Conservation (phyloP, 148 eudicot species). For the Linanthus parryae region DNA sequence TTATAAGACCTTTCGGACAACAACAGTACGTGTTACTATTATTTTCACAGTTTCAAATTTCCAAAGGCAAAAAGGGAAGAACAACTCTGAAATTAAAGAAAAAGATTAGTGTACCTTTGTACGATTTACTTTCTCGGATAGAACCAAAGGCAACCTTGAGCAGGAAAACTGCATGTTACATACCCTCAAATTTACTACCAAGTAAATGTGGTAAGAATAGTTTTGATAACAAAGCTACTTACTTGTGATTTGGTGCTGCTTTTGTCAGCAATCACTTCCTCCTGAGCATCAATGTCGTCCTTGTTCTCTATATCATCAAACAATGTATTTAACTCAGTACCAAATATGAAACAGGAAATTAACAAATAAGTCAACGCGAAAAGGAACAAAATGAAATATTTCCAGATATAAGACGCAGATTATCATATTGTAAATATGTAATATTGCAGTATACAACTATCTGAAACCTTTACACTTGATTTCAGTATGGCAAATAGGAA, state of each 20-base stretch:
- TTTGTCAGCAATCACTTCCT: constrained; percentile 46
- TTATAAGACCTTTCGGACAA: background rate
- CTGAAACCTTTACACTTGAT: background rate
- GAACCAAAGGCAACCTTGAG: constrained; percentile 66
- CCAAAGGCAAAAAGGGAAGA: background rate
- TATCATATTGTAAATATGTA: background rate
- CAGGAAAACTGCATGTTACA: constrained; percentile 55
- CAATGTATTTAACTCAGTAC: background rate
- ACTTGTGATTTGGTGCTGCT: constrained; percentile 55
- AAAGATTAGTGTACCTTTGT: constrained; percentile 49
- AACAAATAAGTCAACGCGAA: constrained; percentile 1
- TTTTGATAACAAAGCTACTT: constrained; percentile 24
- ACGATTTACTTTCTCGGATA: constrained; percentile 80
- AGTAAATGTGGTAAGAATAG: constrained; percentile 7
- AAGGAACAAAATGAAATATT: background rate
- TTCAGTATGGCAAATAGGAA: background rate
- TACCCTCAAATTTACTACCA: no score
- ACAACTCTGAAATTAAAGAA: background rate
- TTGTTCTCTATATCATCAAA: constrained; percentile 24
- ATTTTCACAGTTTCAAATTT: constrained; percentile 1
- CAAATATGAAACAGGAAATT: background rate
- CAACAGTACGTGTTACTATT: background rate
- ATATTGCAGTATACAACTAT: no score
- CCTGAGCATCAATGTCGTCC: constrained; percentile 30
- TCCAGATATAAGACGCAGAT: background rate